Base-by-base conservation (phyloP, 495 filamentous ascomycete genomes). In the Jackrogersella multiformis region DNA sequence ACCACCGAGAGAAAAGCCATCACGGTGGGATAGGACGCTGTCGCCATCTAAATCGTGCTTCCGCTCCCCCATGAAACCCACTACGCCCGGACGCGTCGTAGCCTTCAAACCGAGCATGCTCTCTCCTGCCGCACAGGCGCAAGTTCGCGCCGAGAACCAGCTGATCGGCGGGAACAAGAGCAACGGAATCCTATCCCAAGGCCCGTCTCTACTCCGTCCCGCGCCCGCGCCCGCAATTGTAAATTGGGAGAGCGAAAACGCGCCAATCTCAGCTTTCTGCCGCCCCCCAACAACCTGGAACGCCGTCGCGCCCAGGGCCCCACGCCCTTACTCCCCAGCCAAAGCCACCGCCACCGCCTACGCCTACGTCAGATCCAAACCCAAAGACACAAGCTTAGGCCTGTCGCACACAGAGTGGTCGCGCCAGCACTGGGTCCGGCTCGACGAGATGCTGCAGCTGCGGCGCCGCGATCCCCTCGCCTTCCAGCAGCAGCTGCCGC, bases 31-130 rank as follows among this genome's bases (percentile, higher is more conserved):
- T 60, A 77, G 76, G 20, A 71, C 74, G 5, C 70, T 72, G 12
- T 85, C 83, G 2, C 84, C 84, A 0, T 74, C 67, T 10, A 86
- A 85, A 61, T 85, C 83, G 0, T 81, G 73, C 63, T 71, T 86
- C 24, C 79, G 84, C 53, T 84, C 83, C 12, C 82, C 84, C 2
- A 64, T 83, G 15, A 85, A 85, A 56, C 73, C 76, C 5, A 81
- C 76, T 38, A 82, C 80, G 0, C 80, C 80, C 1, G 81, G 81
- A 5, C 76, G 78, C 0, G 75, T 82, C 6, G 81, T 84, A 23
- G 78, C 81, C 55, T 84, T 84, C 55, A 77, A 76, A 5, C 74
- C 77, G 51, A 78, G 70, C 54, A 73, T 69, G 5, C 69, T 79
- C 12, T 78, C 77, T 10, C 79, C 80, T 10, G 34, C 66, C 2